These are phyloP conservation scores for Entomortierella lignicola DNA, from an alignment of 192 early-diverging fungal species.

Conservation along the genomic window DNA sequence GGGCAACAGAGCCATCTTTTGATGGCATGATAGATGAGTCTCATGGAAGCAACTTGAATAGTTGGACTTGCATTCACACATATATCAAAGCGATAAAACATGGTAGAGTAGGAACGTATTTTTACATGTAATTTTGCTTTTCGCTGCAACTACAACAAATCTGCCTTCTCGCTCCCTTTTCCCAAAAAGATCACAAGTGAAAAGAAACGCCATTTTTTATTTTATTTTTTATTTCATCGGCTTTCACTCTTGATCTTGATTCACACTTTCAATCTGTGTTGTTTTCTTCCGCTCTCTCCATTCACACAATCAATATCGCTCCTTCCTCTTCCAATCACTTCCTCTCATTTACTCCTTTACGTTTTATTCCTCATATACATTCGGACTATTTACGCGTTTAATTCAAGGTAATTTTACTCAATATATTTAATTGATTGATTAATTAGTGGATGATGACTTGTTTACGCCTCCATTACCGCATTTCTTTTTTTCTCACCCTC, in stretches of 20 bases:
- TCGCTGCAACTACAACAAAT: no score
- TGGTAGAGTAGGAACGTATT: no score
- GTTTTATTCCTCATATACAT: neutral
- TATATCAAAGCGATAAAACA: no score
- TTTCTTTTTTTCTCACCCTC: neutral
- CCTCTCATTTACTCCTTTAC: slow-evolving; percentile 1
- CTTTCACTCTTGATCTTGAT: slow-evolving; percentile 4
- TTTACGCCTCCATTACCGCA: neutral
- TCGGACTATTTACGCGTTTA: neutral
- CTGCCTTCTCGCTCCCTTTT: no score
- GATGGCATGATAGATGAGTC: no score
- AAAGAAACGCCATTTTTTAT: no score
- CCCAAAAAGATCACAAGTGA: no score
- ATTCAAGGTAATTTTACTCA: slow-evolving; percentile 1
- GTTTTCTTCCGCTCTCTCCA: slow-evolving; percentile 4
- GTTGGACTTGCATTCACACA: no score
- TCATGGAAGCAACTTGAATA: no score
- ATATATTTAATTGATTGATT: slow-evolving; percentile 5
- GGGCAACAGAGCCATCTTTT: no score
- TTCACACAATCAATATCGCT: neutral
- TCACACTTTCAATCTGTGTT: neutral
- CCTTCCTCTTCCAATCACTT: slow-evolving; percentile 1
- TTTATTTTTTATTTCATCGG: neutral
- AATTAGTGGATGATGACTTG: neutral
- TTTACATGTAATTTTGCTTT: no score